Base-by-base conservation (phyloP, 345 rosid species). In the Ceriops tagal region DNA sequence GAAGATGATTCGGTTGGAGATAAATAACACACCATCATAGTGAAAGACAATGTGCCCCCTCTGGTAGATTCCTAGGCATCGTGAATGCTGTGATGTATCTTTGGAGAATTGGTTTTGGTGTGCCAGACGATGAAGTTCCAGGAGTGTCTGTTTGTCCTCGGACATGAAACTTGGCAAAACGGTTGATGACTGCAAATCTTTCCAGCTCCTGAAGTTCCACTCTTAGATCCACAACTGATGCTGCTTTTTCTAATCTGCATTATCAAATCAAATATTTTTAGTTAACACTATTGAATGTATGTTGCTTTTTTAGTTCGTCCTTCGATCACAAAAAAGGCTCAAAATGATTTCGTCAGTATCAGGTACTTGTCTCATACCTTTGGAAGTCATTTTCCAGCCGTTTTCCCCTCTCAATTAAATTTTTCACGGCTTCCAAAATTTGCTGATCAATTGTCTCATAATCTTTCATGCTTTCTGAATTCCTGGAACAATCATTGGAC, bases 91-190 rank as follows among this genome's bases (percentile, higher is more conserved):
- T 75, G 66, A 92, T 88, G 75, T 95, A 89, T 83, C 93, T 83
- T 72, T 86, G 96, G 46, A 84, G 87, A 61, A 56, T 71, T 60
- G 79, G 75, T 81, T 71, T 87, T 67, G 55, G 83, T 32, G 77
- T 71, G 67, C 76, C 80, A 49, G 80, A 59, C 21, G 88, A 82
- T 3, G 90, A 78, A 61, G 73, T 69, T 76, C 79, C 86, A 22
- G 80, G 71, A 58, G 78, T 82, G 6, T 82, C 84, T 37, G 74
- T 60, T 62, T 83, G 89, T 19, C 83, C 89, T 76, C 93, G 74
- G 10, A 87, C 88, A 70, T 92, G 89, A 71, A 92, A 92, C 79
- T 78, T 93, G n/a, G 97, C 97, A 79, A 93, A 91, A 31, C 96
- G 98, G 79, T 89, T 91, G 59, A 93, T 88, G 47, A 93, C 88